Base-by-base conservation (phyloP, 2,329 filamentous ascomycete species). In the Aspergillus transmontanensis region DNA sequence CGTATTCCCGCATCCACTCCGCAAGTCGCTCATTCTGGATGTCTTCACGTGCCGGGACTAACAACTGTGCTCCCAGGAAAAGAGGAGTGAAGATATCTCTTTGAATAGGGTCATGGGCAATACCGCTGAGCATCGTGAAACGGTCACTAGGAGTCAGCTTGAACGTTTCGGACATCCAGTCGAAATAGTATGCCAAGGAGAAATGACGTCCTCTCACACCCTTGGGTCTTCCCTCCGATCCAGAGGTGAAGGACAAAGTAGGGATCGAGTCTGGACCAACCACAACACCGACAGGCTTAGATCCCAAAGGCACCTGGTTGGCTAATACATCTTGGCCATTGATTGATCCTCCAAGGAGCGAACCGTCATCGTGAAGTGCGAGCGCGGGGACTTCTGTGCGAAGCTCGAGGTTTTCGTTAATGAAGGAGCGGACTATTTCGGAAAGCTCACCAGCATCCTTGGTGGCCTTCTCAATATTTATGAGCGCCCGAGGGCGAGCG, bases 81-180 rank as follows among this genome's bases (percentile, higher is more conserved):
- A 97, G 84, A 0, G 94, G 94, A 0, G 90, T 98, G 76, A 97
- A 94, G 60, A 97, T 96, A 75, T 98, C 87, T 73, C 87, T 76
- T 61, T 81, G 80, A 51, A 82, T 82, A 1, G 87, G 75, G 82
- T 89, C 66, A 78, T 88, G 78, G 75, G 91, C 91, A 71, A 97
- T 96, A 54, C 94, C 94, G 56, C 87, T 90, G 9, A 97, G 84
- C 82, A 94, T 89, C 3, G 93, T 93, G 73, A 96, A 97, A 66
- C 85, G 86, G 74, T 89, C 89, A 48, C 92, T 85, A 10, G 88
- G 84, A 0, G 87, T 89, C 55, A 96, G 83, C 56, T 87, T 83
- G 76, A 98, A 98, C 2, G 83, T 87, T 78, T 95, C 81, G 0
- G 92, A 88, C 94, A 98, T 98, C 94, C 93, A 98, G 23, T 89